phyloP scores from a whole-genome alignment of 345 rosid genomes.

The Eucalyptus pauciflora region DNA sequence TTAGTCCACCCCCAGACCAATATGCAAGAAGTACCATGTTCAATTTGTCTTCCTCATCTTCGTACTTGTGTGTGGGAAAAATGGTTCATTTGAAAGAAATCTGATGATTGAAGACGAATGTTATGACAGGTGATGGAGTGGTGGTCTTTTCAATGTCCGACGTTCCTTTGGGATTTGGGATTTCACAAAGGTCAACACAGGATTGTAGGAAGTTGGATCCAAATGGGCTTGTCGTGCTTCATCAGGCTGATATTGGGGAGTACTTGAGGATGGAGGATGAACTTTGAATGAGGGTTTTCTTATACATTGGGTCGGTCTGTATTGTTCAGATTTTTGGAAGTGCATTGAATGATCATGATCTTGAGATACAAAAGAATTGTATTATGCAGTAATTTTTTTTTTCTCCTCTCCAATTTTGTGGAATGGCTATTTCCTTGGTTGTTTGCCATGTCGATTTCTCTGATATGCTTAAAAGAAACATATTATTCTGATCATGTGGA shows the following conservation, averaged over 20 bases:
- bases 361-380: background rate
- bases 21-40: background rate
- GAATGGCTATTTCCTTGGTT: background rate
- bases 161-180: constrained; percentile 76
- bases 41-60: background rate
- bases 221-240: constrained; percentile 74
- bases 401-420: background rate
- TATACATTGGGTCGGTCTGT: background rate
- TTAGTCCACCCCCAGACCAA: background rate
- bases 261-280: constrained; percentile 92
- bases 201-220: constrained; percentile 90
- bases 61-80: background rate
- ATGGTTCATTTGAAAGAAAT: background rate
- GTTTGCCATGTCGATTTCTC: background rate
- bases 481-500: background rate
- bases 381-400: background rate
- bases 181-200: constrained; percentile 70
- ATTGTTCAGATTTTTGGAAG: background rate
- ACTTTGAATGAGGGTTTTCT: constrained; percentile 25
- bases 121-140: constrained; percentile 64
- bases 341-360: background rate
- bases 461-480: background rate
- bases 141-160: constrained; percentile 86
- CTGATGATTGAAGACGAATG: background rate
- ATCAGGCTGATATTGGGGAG: constrained; percentile 80